Percentiles rank a stretch among this genome's conserved stretches.
phyloP scores from a whole-genome alignment of 768 basidiomycete genomes.

The Suillus lakei region DNA sequence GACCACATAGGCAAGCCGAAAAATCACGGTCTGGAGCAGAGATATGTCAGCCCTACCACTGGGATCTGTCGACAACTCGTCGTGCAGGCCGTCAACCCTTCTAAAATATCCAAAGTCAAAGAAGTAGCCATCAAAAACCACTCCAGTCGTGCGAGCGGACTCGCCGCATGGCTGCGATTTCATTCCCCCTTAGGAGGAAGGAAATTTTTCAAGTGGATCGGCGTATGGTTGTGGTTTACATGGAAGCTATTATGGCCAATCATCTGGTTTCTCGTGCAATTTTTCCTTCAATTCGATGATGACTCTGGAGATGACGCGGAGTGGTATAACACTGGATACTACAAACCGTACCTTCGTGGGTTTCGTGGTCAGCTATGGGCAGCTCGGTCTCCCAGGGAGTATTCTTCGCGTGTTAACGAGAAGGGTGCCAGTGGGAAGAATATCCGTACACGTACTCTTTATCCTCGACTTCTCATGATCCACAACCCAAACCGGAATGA shows the following conservation, averaged over 20 bases:
- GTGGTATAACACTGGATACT: constrained; percentile 2
- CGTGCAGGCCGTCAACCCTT: constrained; percentile 17
- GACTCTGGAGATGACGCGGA: neutral
- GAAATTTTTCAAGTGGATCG: constrained; percentile 11
- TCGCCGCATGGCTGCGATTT: constrained; percentile 17
- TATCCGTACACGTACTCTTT: constrained; percentile 13
- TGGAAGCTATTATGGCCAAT: constrained; percentile 14
- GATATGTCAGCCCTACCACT: constrained; percentile 21
- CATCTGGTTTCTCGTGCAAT: neutral
- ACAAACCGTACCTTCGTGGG: constrained; percentile 10
- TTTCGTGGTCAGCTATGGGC: constrained; percentile 23
- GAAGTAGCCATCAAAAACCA: constrained; percentile 9
- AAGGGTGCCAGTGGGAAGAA: constrained; percentile 1
- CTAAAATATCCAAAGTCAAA: too few species aligned
- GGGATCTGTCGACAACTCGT: constrained; percentile 17
- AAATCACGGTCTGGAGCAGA: constrained; percentile 14
- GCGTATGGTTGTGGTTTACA: constrained; percentile 11
- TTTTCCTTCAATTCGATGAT: neutral
- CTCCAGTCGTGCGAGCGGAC: constrained; percentile 4
- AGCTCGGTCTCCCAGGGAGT: constrained; percentile 22
- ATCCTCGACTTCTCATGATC: constrained; percentile 18
- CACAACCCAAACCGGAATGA: neutral
- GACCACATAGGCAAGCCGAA: neutral
- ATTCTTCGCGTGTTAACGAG: constrained; percentile 14
- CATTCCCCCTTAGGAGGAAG: neutral